A percentile compares a stretch with the other conserved stretches of the same genome.
phyloP scores from a whole-genome alignment of 2,329 filamentous ascomycete species.

The Aspergillus fumigatiaffinis region DNA sequence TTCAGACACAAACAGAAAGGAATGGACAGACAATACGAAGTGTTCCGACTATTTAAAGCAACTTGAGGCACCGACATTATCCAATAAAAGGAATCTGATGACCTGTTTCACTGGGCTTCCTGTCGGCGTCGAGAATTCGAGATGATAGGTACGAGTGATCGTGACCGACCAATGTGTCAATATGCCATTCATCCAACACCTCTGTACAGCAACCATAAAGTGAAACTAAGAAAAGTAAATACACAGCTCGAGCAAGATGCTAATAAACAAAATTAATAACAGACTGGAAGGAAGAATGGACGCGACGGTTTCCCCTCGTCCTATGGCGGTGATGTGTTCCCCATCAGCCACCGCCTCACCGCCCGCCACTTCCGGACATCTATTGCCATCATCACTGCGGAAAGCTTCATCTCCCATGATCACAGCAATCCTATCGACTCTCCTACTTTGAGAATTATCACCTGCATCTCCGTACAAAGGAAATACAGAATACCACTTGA shows the following conservation, averaged over 20 bases:
- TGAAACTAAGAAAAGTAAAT: background rate
- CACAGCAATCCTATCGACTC: background rate
- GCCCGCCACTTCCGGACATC: conserved; percentile 4
- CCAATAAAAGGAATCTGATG: background rate
- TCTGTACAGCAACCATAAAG: background rate
- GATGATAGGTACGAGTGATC: background rate
- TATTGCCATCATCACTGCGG: background rate
- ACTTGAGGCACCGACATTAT: background rate
- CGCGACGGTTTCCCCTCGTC: background rate
- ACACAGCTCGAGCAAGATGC: background rate
- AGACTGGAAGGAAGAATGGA: background rate
- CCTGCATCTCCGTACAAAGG: background rate
- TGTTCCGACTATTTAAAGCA: background rate
- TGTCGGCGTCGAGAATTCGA: background rate
- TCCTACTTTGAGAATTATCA: background rate
- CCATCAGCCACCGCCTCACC: conserved; percentile 3
- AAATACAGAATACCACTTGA: background rate
- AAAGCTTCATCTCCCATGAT: background rate
- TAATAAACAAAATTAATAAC: background rate
- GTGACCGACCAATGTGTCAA: background rate
- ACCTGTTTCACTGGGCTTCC: background rate
- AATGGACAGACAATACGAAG: background rate
- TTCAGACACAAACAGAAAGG: background rate
- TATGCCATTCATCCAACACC: background rate
- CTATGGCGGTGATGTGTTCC: background rate